Conservation (phyloP, 441 rosid species). For the Bruguiera hainesii region DNA sequence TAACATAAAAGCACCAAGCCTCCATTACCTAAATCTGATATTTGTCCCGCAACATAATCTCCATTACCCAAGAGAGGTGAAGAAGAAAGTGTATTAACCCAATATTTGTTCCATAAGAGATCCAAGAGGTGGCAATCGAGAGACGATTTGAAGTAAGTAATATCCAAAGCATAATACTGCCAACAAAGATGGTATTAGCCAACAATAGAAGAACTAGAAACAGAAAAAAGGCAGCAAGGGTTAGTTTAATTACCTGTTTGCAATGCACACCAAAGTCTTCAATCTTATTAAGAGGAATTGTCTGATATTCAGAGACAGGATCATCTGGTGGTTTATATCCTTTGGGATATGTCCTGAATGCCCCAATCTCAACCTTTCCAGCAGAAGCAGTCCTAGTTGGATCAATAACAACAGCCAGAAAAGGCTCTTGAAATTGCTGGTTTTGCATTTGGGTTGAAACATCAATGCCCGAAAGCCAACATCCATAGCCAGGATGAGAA, state of each 20-base stretch:
- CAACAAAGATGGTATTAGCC: conserved; percentile 25
- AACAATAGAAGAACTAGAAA: not conserved
- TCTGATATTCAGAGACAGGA: conserved; percentile 93
- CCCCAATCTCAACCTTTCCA: conserved; percentile 99
- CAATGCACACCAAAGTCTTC: conserved; percentile 98
- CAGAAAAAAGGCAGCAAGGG: not conserved
- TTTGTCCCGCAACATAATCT: conserved; percentile 97
- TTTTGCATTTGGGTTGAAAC: conserved; percentile 97
- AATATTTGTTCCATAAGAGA: conserved; percentile 97
- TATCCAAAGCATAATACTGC: conserved; percentile 92
- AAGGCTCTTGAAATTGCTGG: conserved; percentile 95
- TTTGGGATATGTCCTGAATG: conserved; percentile 93
- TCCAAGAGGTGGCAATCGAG: conserved; percentile 97
- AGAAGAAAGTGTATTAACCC: conserved; percentile 98
- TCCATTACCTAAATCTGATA: conserved; percentile 88
- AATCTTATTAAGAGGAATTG: conserved; percentile 91
- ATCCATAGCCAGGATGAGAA: conserved; percentile 97
- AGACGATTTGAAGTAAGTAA: conserved; percentile 94
- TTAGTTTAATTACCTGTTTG: conserved; percentile 65
- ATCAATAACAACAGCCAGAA: conserved; percentile 96
- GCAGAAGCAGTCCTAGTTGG: conserved; percentile 99
- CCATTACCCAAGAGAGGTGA: conserved; percentile 96
- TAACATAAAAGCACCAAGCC: not conserved
- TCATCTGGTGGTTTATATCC: conserved; percentile 93
- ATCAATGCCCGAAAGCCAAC: conserved; percentile 99